Percentiles rank a stretch among this genome's conserved stretches.
Conservation (phyloP, 192 early-diverging fungal species). For the Dispira simplex region DNA sequence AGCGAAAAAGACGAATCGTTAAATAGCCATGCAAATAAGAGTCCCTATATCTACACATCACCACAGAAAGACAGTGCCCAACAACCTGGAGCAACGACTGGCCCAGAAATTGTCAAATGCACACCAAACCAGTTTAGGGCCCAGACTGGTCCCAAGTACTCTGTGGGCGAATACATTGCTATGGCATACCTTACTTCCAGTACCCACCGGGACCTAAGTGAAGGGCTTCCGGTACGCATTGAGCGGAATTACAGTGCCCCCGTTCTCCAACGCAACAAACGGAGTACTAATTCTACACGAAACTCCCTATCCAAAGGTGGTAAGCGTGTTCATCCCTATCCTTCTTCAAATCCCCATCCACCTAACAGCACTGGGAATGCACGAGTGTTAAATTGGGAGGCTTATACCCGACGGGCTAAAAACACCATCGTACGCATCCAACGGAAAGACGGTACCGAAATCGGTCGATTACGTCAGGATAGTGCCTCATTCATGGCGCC, state of each 20-base stretch:
- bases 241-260: neutral
- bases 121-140: too few species aligned
- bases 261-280: neutral
- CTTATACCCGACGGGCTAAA: neutral
- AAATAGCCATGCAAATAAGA: too few species aligned
- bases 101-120: too few species aligned
- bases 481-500: slow-evolving; percentile 4
- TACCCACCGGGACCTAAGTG: neutral
- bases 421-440: slow-evolving; percentile 11
- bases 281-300: neutral
- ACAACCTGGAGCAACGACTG: too few species aligned
- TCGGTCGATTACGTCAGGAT: slow-evolving; percentile 5
- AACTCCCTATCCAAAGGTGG: neutral
- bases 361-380: too few species aligned
- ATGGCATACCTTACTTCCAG: neutral
- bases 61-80: too few species aligned
- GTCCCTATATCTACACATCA: too few species aligned
- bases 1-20: too few species aligned
- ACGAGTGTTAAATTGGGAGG: neutral
- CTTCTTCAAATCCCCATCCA: too few species aligned
- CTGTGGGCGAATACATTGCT: neutral
- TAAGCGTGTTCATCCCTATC: too few species aligned
- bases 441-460: neutral
- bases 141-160: neutral
- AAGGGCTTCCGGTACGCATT: neutral